A percentile compares a stretch with the other conserved stretches of the same genome.
phyloP scores from a whole-genome alignment of 169 alveolate species.

The Miamiensis avidus region DNA sequence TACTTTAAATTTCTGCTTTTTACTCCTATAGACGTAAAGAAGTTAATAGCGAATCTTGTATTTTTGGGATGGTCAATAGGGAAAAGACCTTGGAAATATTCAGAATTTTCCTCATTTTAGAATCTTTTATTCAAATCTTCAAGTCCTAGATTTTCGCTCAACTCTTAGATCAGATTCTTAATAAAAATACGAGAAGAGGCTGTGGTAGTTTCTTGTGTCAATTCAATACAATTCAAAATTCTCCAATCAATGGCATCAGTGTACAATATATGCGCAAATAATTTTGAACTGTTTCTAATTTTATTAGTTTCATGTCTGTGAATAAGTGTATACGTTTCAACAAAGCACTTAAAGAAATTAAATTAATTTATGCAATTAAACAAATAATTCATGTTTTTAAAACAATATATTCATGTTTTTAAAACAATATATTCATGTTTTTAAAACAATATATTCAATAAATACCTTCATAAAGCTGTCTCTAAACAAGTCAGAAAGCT shows the following conservation, averaged over 20 bases:
- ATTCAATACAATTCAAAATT: slow-evolving; percentile 85
- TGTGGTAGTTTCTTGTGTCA: slow-evolving; percentile 97
- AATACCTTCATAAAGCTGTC: slow-evolving; percentile 87
- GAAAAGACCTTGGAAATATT: slow-evolving; percentile 90
- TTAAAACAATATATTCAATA: too few relatives aligned
- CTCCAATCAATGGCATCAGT: slow-evolving; percentile 92
- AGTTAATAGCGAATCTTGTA: slow-evolving; percentile 97
- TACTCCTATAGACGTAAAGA: slow-evolving; percentile 96
- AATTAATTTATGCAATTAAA: too few relatives aligned
- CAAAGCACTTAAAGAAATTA: slow-evolving; percentile 40
- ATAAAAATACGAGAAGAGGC: slow-evolving; percentile 97
- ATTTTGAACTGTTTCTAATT: slow-evolving; percentile 95
- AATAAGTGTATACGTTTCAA: slow-evolving; percentile 65
- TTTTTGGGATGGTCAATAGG: slow-evolving; percentile 94
- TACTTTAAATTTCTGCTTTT: too few relatives aligned
- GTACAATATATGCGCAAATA: slow-evolving; percentile 95
- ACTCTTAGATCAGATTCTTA: slow-evolving; percentile 93
- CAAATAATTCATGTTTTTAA: not conserved
- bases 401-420: too few relatives aligned
- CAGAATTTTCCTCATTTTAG: slow-evolving; percentile 84
- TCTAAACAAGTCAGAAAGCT: slow-evolving; percentile 90
- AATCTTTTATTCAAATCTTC: slow-evolving; percentile 58
- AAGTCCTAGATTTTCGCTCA: slow-evolving; percentile 39
- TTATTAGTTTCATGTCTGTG: slow-evolving; percentile 98
- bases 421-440: too few relatives aligned